Percentiles rank a stretch among this genome's conserved stretches.
Evolutionary conservation across 176 grass and related monocot species (phyloP).

Genomic region (Cymbopogon citratus): DNA sequence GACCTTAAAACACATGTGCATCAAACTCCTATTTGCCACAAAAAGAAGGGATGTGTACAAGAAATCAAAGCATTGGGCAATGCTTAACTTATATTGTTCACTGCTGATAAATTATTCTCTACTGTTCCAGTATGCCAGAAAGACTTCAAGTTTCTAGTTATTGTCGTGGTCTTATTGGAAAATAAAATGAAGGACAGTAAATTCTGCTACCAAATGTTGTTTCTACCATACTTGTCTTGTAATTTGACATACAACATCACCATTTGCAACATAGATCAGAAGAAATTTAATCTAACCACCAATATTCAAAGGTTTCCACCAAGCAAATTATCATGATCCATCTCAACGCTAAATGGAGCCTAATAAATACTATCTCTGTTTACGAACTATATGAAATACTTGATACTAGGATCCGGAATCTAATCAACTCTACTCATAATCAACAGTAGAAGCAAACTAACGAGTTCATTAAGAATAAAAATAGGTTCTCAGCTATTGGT

Average conservation of each 20-base stretch:
- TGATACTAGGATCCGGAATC: not conserved
- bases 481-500: not conserved
- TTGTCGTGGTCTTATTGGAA: not conserved
- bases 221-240: not conserved
- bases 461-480: not conserved
- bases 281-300: not conserved
- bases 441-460: not conserved
- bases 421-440: not conserved
- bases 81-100: not conserved
- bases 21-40: constrained; percentile 12
- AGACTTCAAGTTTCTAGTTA: not conserved
- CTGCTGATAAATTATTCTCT: not conserved
- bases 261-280: not conserved
- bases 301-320: not conserved
- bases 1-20: constrained; percentile 11
- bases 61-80: not conserved
- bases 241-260: not conserved
- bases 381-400: not conserved
- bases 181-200: not conserved
- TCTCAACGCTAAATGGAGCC: not conserved
- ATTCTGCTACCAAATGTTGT: not conserved
- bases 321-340: not conserved
- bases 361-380: not conserved
- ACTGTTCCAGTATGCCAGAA: not conserved
- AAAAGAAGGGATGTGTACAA: not conserved